Conservation (phyloP, 2,329 filamentous ascomycete species). For the Ceratocystis eucalypticola region DNA sequence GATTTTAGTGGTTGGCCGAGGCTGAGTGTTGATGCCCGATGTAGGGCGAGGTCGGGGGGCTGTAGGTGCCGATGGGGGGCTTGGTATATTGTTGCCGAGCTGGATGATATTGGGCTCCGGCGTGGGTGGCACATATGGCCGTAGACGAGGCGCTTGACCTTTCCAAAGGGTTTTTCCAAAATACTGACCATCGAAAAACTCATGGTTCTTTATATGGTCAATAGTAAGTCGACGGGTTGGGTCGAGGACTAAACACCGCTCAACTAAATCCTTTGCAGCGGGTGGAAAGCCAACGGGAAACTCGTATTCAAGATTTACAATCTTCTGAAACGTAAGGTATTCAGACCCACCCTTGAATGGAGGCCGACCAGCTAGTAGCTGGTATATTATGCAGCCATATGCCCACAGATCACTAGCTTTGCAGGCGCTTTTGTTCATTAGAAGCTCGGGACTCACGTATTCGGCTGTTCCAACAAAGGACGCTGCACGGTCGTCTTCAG, state of each 20-base stretch:
- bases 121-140: slow-evolving; percentile 64
- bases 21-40: slow-evolving; percentile 30
- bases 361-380: slow-evolving; percentile 84
- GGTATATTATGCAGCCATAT: slow-evolving; percentile 95
- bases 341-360: slow-evolving; percentile 95
- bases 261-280: slow-evolving; percentile 75
- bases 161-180: slow-evolving; percentile 84
- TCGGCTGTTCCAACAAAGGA: slow-evolving; percentile 97
- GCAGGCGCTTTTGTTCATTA: slow-evolving; percentile 92
- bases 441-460: slow-evolving; percentile 93
- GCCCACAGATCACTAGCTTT: slow-evolving; percentile 98
- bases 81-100: slow-evolving; percentile 28
- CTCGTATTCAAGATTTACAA: slow-evolving; percentile 84
- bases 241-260: slow-evolving; percentile 79
- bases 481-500: slow-evolving; percentile 61
- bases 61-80: background rate
- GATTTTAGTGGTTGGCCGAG: slow-evolving; percentile 65
- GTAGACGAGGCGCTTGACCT: slow-evolving; percentile 73
- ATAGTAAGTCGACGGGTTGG: slow-evolving; percentile 72
- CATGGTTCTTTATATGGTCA: slow-evolving; percentile 92
- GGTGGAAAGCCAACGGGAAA: slow-evolving; percentile 82
- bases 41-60: slow-evolving; percentile 6
- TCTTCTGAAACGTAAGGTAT: slow-evolving; percentile 97
- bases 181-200: slow-evolving; percentile 77
- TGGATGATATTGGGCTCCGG: slow-evolving; percentile 64